Percentiles rank a stretch among this genome's conserved stretches.
Conservation (phyloP, 257 asterid genomes). For the Solanum bukasovii region DNA sequence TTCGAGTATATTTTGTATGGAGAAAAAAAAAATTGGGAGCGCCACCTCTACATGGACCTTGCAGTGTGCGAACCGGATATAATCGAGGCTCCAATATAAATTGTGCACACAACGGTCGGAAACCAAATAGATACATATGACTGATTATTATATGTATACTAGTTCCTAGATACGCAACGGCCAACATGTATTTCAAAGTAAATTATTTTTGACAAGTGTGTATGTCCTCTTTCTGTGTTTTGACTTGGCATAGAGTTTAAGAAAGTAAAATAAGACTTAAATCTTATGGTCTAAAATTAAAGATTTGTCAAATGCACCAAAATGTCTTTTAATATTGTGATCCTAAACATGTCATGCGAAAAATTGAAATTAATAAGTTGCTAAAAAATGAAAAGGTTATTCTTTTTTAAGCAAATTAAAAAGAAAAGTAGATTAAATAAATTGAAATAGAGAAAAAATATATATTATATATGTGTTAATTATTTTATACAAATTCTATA, state of each 20-base stretch:
- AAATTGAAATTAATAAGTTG: too few species aligned
- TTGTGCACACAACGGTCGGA: background rate
- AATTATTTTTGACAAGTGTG: background rate
- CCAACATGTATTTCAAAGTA: background rate
- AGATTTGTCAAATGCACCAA: background rate
- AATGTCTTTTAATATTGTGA: background rate
- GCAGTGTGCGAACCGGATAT: rapidly evolving
- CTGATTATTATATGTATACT: background rate
- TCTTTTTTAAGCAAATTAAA: background rate
- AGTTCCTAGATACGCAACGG: background rate
- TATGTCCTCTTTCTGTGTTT: background rate
- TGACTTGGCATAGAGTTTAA: background rate
- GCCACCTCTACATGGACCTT: background rate
- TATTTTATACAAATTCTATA: background rate
- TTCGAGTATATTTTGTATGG: background rate
- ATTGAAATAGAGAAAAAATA: too few species aligned
- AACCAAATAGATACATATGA: background rate
- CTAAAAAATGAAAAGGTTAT: background rate
- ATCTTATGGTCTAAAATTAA: background rate
- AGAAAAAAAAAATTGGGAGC: background rate
- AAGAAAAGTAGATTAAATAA: background rate
- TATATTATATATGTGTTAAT: background rate
- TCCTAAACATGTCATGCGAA: background rate
- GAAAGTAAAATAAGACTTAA: background rate
- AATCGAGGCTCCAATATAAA: background rate